phyloP scores from a whole-genome alignment of 192 early-diverging fungal species.

The Backusella australiensis region DNA sequence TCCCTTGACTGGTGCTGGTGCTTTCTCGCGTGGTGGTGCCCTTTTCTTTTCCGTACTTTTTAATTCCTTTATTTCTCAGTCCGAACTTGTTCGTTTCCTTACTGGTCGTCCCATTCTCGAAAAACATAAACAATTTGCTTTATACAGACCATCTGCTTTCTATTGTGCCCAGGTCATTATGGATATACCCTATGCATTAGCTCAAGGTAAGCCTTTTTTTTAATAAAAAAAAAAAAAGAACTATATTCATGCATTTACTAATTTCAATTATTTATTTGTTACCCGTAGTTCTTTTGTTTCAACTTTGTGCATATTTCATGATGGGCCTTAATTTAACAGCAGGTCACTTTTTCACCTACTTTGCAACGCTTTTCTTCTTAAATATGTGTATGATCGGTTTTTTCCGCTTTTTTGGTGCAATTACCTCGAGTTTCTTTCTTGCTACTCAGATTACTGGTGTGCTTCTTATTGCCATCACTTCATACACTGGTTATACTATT shows the following conservation, averaged over 20 bases:
- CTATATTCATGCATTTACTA: slow-evolving; percentile 52
- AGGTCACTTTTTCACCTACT: slow-evolving; percentile 53
- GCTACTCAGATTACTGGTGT: slow-evolving; percentile 54
- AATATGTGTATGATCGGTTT: slow-evolving; percentile 56
- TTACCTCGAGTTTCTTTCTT: slow-evolving; percentile 46
- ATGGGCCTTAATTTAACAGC: slow-evolving; percentile 23
- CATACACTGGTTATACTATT: slow-evolving; percentile 66
- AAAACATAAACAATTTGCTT: slow-evolving; percentile 75
- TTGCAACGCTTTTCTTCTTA: slow-evolving; percentile 48
- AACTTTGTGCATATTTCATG: slow-evolving; percentile 59
- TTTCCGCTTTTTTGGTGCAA: slow-evolving; percentile 56
- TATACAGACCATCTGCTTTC: slow-evolving; percentile 61
- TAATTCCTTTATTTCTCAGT: slow-evolving; percentile 58
- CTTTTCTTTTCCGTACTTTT: slow-evolving; percentile 63
- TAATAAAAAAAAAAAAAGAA: slow-evolving; percentile 27
- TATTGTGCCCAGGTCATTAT: slow-evolving; percentile 50
- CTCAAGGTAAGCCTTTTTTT: slow-evolving; percentile 47
- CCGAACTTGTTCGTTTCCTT: slow-evolving; percentile 69
- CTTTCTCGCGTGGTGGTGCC: slow-evolving; percentile 79
- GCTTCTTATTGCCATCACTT: slow-evolving; percentile 46
- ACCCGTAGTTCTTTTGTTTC: slow-evolving; percentile 55
- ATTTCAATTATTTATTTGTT: slow-evolving; percentile 11
- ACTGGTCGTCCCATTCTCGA: slow-evolving; percentile 67
- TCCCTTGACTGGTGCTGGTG: slow-evolving; percentile 54
- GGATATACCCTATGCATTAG: slow-evolving; percentile 47